Evolutionary conservation across 2,329 filamentous ascomycete species (phyloP).

Genomic region (Cytospora piceae): DNA sequence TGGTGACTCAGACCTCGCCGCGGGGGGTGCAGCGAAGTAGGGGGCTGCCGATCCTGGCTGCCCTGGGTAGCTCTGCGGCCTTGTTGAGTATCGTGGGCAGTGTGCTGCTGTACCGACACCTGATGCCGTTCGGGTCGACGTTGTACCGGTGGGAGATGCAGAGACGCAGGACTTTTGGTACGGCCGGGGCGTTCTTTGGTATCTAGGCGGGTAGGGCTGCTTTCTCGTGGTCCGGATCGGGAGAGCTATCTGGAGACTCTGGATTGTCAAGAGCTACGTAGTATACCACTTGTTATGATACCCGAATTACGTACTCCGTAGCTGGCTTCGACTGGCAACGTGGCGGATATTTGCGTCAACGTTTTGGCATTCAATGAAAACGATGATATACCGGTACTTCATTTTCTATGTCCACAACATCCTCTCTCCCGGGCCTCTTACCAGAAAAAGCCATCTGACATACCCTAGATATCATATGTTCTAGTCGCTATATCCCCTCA

Average conservation of each 20-base stretch:
- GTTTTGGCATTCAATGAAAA: too few species aligned
- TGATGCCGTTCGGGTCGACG: conserved; percentile 27
- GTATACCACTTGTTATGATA: too few species aligned
- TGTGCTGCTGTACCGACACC: conserved; percentile 29
- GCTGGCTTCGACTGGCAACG: too few species aligned
- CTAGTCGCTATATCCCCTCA: too few species aligned
- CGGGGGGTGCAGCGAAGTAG: neutral
- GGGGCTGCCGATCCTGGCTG: conserved; percentile 5
- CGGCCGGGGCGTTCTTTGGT: conserved; percentile 25
- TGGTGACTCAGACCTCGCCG: conserved; percentile 1
- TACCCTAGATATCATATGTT: too few species aligned
- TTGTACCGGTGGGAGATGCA: conserved; percentile 28
- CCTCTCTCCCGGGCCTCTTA: too few species aligned
- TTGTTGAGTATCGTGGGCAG: conserved; percentile 19
- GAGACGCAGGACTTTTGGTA: conserved; percentile 22
- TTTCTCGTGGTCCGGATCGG: neutral
- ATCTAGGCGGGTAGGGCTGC: neutral
- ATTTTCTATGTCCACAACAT: too few species aligned
- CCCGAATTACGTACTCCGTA: too few species aligned
- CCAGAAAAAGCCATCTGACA: too few species aligned
- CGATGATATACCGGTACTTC: too few species aligned
- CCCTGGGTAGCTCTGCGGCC: conserved; percentile 18
- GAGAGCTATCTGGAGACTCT: neutral
- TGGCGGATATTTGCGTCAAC: too few species aligned
- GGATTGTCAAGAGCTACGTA: neutral